phyloP scores from a whole-genome alignment of 2,329 filamentous ascomycete species.

The Cercospora janseana region DNA sequence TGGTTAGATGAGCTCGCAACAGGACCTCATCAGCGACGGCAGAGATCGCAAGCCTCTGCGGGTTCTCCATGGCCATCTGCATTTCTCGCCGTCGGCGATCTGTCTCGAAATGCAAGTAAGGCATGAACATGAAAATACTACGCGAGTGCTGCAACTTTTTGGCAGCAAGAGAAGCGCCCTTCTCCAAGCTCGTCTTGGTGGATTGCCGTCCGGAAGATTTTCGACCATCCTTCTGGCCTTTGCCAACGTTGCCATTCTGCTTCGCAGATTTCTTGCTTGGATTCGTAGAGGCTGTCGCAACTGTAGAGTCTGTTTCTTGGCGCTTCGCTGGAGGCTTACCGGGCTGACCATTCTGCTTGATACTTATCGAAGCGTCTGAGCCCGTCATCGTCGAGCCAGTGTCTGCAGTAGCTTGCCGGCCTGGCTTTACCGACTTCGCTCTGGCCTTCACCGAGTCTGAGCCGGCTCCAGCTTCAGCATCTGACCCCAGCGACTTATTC shows the following conservation, averaged over 20 bases:
- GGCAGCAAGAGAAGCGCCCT: slow-evolving; percentile 4
- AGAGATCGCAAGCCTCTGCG: slow-evolving; percentile 16
- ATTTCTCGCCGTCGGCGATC: slow-evolving; percentile 50
- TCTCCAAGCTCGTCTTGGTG: slow-evolving; percentile 13
- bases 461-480: slow-evolving; percentile 3
- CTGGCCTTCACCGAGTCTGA: slow-evolving; percentile 9
- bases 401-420: slow-evolving; percentile 14
- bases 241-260: background rate
- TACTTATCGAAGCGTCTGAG: slow-evolving; percentile 11
- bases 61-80: slow-evolving; percentile 52
- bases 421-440: slow-evolving; percentile 4
- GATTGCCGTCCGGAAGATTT: slow-evolving; percentile 12
- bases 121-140: slow-evolving; percentile 56
- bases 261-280: slow-evolving; percentile 8
- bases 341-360: slow-evolving; percentile 11
- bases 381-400: slow-evolving; percentile 13
- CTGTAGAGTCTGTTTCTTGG: slow-evolving; percentile 23
- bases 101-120: slow-evolving; percentile 65
- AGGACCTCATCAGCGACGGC: slow-evolving; percentile 40
- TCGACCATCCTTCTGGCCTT: slow-evolving; percentile 5
- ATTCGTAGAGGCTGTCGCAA: slow-evolving; percentile 16
- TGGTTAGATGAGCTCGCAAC: slow-evolving; percentile 28
- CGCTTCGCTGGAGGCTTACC: slow-evolving; percentile 16
- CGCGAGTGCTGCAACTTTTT: slow-evolving; percentile 18
- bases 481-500: slow-evolving; percentile 2